Evolutionary conservation across 2,329 filamentous ascomycete species (phyloP).

Genomic region (Alternaria infectoria): DNA sequence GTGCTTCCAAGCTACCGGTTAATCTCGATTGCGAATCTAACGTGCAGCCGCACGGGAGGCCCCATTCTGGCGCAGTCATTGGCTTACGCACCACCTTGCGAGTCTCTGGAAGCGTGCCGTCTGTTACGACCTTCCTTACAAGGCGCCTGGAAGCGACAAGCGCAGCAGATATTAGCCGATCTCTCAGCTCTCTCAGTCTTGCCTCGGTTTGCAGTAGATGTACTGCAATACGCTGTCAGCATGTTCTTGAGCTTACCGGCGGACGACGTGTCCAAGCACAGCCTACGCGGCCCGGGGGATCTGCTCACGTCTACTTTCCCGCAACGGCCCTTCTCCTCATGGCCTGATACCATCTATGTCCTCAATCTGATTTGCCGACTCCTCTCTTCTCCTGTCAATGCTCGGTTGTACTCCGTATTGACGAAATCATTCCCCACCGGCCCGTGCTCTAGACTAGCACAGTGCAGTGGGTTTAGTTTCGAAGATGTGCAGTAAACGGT

Average conservation of each 20-base stretch:
- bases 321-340: neutral
- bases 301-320: neutral
- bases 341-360: neutral
- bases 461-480: neutral
- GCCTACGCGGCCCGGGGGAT: neutral
- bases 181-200: neutral
- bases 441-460: neutral
- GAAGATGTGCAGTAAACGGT: neutral
- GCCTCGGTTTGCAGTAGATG: neutral
- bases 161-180: neutral
- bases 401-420: neutral
- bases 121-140: neutral
- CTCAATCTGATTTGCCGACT: neutral
- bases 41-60: neutral
- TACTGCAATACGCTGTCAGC: neutral
- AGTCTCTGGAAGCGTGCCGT: neutral
- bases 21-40: neutral
- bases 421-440: neutral
- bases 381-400: neutral
- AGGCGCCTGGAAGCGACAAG: neutral
- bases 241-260: neutral
- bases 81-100: neutral
- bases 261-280: neutral
- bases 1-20: neutral
- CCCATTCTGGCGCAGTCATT: neutral